Base-by-base conservation (phyloP, 2,329 filamentous ascomycete genomes). In the Hypomyces perniciosus region DNA sequence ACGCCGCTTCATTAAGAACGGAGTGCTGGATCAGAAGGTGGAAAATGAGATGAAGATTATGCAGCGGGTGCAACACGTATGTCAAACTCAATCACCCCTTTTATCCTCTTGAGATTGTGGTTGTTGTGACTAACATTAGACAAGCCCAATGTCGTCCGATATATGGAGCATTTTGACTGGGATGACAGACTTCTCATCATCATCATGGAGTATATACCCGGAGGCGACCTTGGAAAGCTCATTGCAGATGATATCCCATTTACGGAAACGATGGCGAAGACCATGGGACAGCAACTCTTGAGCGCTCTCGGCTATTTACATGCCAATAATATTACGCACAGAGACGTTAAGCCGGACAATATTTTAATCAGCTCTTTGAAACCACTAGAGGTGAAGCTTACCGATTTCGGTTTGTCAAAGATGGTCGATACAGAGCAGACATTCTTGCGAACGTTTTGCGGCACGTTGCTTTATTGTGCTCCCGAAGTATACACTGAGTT, bases 341-440 rank as follows among this genome's bases (percentile, higher is more conserved):
- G 93, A n/a, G 93, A 99, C 67, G 90, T 99, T 63, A 99, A 99
- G 65, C 93, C 93, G 0, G 93, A 99, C 73, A 99, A 99, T 62
- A 96, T 99, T 54, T 76, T 99, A 38, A 88, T 97, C 58, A 77
- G 84, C 8, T 85, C 83, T 1, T 66, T 81, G 8, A 74, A 85
- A 5, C 90, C 91, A 0, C 80, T 96, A 44, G 76, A 81, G 10
- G 86, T 97, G 60, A 97, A 99, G 68, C 75, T 99, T 10, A 96
- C 93, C 0, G 93, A 99, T 65, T 99, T 99, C 72, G 93, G 93
- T 3, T 72, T 99, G 4, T 97, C 93, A 2, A 99, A 99, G 66
- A 91, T 95, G 67, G 85, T 96, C 42, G 86, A 90, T 55, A 89
- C 89, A 57, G 84, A 90, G 55, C 86, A 95, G 61, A 96, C 92